Base-by-base conservation (phyloP, 768 basidiomycete genomes). In the Amyloporia xantha region DNA sequence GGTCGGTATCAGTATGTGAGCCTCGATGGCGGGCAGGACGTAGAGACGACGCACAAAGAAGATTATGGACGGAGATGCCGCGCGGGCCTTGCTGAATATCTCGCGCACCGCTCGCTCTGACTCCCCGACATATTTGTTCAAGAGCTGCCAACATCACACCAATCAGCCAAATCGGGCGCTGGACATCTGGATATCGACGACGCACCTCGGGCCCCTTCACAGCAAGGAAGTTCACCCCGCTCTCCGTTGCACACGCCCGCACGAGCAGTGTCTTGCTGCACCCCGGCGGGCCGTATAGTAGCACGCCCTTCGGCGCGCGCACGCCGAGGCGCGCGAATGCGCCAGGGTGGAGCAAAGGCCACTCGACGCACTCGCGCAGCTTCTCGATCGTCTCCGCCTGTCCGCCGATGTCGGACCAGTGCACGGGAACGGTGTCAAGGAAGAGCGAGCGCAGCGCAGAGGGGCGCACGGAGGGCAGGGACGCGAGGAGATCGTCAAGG, bases 251-350 rank as follows among this genome's bases (percentile, higher is more conserved):
- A 7, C 98, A 77, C 1, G 95, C 95, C 64, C 94, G 95, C 1
- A 96, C 96, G n/a, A 99, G 77, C 92, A 99, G 94, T 1, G 96
- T 98, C 72, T 99, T 99, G 21, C 96, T 95, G 56, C 96, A 99
- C 4, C 96, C 95, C 1, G 96, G 96, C 36, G 94, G 96, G 0
- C 96, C 96, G 58, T 89, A 95, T 17, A 99, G 78, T 15, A 98
- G 76, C 7, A 97, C 95, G 10, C 96, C 96, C 64, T 97, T 97
- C 0, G 96, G 96, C 4, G 96, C 91, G 41, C 76, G 75, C 10
- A 94, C 89, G 4, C 82, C 79, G 52, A 96, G 79, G 19, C 98
- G 78, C 0, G 92, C 89, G 74, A 97, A 97, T 48, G 98, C 78
- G 50, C 84, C 74, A 3, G 96, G 96, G 60, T 89, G 94, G 51